Percentiles rank a stretch among this genome's conserved stretches.
Conservation (phyloP, 768 basidiomycete genomes). For the Suillus placidus region DNA sequence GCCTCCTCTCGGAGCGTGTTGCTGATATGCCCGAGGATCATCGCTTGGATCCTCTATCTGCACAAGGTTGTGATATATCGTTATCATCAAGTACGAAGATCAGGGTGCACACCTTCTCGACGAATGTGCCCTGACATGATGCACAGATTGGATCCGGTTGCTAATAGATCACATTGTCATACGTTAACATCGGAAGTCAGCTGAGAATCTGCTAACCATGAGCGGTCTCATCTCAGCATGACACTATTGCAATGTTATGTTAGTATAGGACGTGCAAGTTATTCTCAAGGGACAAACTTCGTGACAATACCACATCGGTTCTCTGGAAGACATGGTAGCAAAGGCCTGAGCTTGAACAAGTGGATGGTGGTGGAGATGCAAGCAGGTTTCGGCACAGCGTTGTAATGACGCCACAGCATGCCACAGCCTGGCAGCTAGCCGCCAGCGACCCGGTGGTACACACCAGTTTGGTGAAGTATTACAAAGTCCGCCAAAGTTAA, state of each 20-base stretch:
- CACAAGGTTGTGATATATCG: slow-evolving; percentile 11
- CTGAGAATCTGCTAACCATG: slow-evolving; percentile 49
- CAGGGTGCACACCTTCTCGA: slow-evolving; percentile 62
- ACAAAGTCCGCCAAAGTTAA: neutral
- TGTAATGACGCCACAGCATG: slow-evolving; percentile 6
- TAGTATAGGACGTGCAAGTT: neutral
- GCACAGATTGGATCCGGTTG: slow-evolving; percentile 83
- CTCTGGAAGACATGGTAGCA: slow-evolving; percentile 64
- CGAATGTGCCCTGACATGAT: slow-evolving; percentile 79
- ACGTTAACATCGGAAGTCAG: slow-evolving; percentile 10
- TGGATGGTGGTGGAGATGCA: slow-evolving; percentile 12
- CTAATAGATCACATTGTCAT: slow-evolving; percentile 38
- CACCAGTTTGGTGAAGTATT: neutral
- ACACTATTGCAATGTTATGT: slow-evolving; percentile 54
- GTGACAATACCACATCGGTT: slow-evolving; percentile 81
- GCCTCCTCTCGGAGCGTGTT: slow-evolving; percentile 33
- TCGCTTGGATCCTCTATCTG: slow-evolving; percentile 77
- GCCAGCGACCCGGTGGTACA: neutral
- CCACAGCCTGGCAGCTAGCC: neutral
- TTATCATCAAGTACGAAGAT: neutral
- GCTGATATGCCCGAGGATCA: slow-evolving; percentile 72
- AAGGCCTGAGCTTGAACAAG: neutral
- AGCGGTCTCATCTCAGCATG: slow-evolving; percentile 86
- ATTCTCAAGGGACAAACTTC: slow-evolving; percentile 44
- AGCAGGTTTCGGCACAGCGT: neutral